Evolutionary conservation across 176 grass and related monocot genomes (phyloP).

Genomic region (Alopecurus myosuroides): DNA sequence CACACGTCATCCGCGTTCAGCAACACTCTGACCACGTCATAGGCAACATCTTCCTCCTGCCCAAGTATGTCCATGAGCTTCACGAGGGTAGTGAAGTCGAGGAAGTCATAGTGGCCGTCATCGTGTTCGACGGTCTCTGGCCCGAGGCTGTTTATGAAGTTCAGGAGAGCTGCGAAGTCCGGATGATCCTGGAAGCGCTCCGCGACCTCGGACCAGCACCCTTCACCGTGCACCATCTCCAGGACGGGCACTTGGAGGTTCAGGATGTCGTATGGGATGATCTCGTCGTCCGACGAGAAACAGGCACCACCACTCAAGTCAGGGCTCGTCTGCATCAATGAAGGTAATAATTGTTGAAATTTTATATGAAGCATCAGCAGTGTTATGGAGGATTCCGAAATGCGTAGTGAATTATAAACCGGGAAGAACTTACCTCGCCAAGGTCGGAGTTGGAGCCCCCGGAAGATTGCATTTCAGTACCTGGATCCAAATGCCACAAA

Average conservation of each 20-base stretch:
- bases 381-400: neutral
- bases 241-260: neutral
- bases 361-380: neutral
- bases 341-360: slow-evolving; percentile 19
- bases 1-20: neutral
- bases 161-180: slow-evolving; percentile 32
- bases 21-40: slow-evolving; percentile 44
- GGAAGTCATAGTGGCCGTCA: neutral
- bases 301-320: slow-evolving; percentile 19
- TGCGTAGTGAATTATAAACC: neutral
- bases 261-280: neutral
- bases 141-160: slow-evolving; percentile 22
- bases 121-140: neutral
- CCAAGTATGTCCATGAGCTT: slow-evolving; percentile 15
- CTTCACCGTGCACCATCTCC: neutral
- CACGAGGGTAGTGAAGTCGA: slow-evolving; percentile 24
- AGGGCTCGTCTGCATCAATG: slow-evolving; percentile 28
- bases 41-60: slow-evolving; percentile 27
- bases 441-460: slow-evolving; percentile 22
- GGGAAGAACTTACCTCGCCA: slow-evolving; percentile 39
- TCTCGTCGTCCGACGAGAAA: slow-evolving; percentile 17
- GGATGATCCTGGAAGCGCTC: slow-evolving; percentile 37
- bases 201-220: slow-evolving; percentile 1
- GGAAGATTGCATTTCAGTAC: slow-evolving; percentile 21
- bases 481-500: slow-evolving; percentile 26